These are phyloP conservation scores for Apiotrichum akiyoshidainum DNA, from an alignment of 1,284 basidiomycete species.

Conservation along the genomic window DNA sequence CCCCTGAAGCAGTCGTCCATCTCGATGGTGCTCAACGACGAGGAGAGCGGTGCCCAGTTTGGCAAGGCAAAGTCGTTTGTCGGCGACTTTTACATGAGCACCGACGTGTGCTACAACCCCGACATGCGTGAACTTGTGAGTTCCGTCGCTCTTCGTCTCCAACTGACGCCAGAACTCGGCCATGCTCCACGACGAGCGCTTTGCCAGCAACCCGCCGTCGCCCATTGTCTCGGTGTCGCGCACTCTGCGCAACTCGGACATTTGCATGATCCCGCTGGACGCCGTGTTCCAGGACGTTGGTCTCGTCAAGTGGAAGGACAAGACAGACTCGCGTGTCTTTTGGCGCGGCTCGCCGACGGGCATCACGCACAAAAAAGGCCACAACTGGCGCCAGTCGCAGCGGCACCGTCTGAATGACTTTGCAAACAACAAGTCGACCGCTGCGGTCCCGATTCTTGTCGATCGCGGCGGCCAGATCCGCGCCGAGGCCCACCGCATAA, in stretches of 20 bases:
- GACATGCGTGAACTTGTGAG: conserved; percentile 35
- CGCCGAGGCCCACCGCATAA: conserved; percentile 21
- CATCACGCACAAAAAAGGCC: conserved; percentile 41
- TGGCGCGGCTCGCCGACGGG: conserved; percentile 53
- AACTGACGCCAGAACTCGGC: neutral
- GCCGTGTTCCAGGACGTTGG: conserved; percentile 26
- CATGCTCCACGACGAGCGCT: conserved; percentile 15
- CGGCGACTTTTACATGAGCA: conserved; percentile 33
- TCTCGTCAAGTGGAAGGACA: conserved; percentile 44
- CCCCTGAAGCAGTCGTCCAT: conserved; percentile 30
- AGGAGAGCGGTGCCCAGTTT: neutral
- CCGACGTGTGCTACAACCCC: conserved; percentile 43
- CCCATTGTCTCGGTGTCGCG: conserved; percentile 31
- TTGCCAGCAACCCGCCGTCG: conserved; percentile 14
- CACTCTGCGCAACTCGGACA: conserved; percentile 30
- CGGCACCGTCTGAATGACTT: conserved; percentile 49
- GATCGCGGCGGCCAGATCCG: conserved; percentile 15
- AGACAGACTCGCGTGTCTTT: conserved; percentile 41
- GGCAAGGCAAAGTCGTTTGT: conserved; percentile 31
- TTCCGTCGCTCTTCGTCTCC: neutral
- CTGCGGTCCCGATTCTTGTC: conserved; percentile 19
- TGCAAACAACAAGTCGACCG: conserved; percentile 29
- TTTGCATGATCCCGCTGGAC: conserved; percentile 39
- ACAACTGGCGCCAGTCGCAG: conserved; percentile 47
- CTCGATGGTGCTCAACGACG: conserved; percentile 33